Evolutionary conservation across 192 early-diverging fungal genomes (phyloP), one percentile per base, ranked within the genome.

Genomic region (Dissophora globulifera): DNA sequence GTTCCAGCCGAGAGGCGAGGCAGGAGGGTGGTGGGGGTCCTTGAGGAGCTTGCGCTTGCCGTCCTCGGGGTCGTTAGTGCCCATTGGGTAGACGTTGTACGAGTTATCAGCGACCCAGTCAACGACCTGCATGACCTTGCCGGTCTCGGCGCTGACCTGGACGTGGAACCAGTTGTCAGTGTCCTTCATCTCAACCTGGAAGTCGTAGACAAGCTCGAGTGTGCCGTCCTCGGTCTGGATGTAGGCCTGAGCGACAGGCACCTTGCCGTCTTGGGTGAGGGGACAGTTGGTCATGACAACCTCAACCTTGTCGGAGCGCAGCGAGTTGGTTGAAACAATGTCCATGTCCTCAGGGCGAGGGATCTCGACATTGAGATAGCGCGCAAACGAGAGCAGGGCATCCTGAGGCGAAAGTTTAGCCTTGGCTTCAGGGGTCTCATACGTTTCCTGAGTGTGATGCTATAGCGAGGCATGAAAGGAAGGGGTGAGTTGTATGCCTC

Each of bases 41-140:
- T 54, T 69, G 8, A 87, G 53, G 33, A 93, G 70, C 43, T 84
- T 69, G 16, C 88, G 87, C 29, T 81, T 65, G 11, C 90, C 89
- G 19, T 89, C 89, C 1, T 69, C 68, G 11, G 96, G 96, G 72
- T 96, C 94, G 67, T 94, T 88, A 7, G 76, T 70, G 20, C 91
- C 94, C 40, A 93, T 72, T 17, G 94, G 94, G 63, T 83, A 94
- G 33, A 98, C 90, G 42, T 88, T 90, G 86, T 92, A 98, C 23
- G 84, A 67, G 8, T 87, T 89, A 62, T 93, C 85, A 16, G 87
- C 78, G 7, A 93, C 91, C 94, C 94, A 98, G 82, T 95, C 94
- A 31, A 93, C 82, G 10, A 98, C 72, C 27, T 85, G 68, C 23
- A 91, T 55, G 2, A 96, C 81, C 35, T 88, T 78, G 15, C 92